Evolutionary conservation across 2,329 filamentous ascomycete genomes (phyloP).

Genomic region (Exutisphaerella laricina): DNA sequence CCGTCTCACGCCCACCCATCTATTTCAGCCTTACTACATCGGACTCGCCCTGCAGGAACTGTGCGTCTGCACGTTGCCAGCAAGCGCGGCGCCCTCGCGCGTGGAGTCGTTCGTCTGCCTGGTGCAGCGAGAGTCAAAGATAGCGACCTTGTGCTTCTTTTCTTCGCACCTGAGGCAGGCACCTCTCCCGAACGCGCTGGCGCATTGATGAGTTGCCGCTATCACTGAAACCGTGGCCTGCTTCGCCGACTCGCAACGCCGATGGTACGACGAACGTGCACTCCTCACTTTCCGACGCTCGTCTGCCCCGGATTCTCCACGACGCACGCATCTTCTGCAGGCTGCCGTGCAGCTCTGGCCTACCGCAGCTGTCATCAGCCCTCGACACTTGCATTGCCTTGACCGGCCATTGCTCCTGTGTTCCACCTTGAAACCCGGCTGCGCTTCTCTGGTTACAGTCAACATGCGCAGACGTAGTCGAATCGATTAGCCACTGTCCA

Average conservation of each 20-base stretch:
- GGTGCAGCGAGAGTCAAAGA: conserved; percentile 15
- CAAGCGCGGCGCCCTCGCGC: conserved; percentile 8
- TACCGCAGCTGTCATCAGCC: conserved; percentile 5
- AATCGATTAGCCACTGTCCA: conserved; percentile 18
- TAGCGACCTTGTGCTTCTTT: conserved; percentile 8
- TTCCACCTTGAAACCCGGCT: conserved; percentile 6
- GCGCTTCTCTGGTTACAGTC: conserved; percentile 9
- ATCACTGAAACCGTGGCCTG: conserved; percentile 6
- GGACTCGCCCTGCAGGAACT: conserved; percentile 11
- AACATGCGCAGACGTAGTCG: conserved; percentile 22
- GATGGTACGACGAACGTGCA: background rate
- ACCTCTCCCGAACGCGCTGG: conserved; percentile 4
- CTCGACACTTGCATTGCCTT: background rate
- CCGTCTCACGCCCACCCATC: background rate
- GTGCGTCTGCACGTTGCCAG: conserved; percentile 8
- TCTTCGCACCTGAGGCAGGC: conserved; percentile 3
- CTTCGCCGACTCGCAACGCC: background rate
- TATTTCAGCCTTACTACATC: conserved; percentile 14
- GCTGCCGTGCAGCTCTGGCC: background rate
- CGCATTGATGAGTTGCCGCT: conserved; percentile 4
- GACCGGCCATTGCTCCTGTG: conserved; percentile 17
- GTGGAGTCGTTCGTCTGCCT: conserved; percentile 17
- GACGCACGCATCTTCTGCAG: background rate
- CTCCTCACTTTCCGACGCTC: too few species aligned
- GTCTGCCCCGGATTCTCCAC: background rate